These are phyloP conservation scores for Cyclanthera cordifolia DNA, from an alignment of 306 rosid genomes.

Conservation along the genomic window DNA sequence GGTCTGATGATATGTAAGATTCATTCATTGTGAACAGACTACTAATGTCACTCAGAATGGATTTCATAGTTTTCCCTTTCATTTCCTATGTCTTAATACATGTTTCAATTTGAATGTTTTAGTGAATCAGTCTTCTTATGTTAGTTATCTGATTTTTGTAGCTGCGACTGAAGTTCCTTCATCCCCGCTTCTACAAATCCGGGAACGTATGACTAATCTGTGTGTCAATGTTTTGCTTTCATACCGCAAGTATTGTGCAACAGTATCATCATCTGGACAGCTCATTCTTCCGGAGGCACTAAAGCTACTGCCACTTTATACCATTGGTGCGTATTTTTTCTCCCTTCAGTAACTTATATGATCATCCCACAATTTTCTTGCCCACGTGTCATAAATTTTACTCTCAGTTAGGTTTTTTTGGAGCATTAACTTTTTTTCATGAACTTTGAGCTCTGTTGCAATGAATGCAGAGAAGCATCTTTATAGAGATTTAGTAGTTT, in stretches of 20 bases:
- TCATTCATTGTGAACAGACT: neutral
- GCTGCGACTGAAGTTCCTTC: constrained; percentile 80
- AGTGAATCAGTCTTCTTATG: neutral
- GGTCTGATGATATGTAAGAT: neutral
- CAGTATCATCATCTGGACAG: constrained; percentile 92
- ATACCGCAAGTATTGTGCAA: constrained; percentile 92
- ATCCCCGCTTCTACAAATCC: constrained; percentile 59
- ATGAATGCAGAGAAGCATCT: too few species aligned
- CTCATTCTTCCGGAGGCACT: constrained; percentile 99
- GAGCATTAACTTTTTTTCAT: neutral
- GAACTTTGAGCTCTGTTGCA: neutral
- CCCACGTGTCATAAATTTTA: neutral
- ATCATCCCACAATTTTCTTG: neutral
- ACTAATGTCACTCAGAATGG: neutral
- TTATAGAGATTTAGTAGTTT: constrained; percentile 4
- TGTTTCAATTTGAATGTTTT: neutral
- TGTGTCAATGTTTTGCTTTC: constrained; percentile 78
- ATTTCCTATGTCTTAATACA: neutral
- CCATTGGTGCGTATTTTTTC: constrained; percentile 47
- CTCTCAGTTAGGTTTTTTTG: neutral
- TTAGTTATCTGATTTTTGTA: constrained; percentile 23
- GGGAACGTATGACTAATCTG: constrained; percentile 79
- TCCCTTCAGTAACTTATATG: neutral
- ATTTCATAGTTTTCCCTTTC: neutral
- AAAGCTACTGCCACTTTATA: constrained; percentile 88